Evolutionary conservation across 768 basidiomycete species (phyloP), one percentile per base, ranked within the genome.

Genomic region (Suillus subaureus): DNA sequence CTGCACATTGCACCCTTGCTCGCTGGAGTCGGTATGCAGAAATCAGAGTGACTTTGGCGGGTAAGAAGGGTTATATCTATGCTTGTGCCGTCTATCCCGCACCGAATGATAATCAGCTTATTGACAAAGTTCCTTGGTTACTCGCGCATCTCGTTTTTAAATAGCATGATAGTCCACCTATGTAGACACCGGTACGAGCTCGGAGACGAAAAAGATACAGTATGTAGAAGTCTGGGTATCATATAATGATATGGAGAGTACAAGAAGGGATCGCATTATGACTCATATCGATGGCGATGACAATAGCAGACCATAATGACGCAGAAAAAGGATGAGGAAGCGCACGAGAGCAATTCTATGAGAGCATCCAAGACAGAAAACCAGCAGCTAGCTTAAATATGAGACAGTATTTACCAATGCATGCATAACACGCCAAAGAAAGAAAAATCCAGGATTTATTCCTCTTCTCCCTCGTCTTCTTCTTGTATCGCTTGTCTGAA

Each of bases 381-480:
- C 23, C 37, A 58, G 43, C 35, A 62, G 21, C 40, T 21, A 26
- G 26, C 23, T 37, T 63, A 62, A 67, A 67, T 56, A 31, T 54
- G 67, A 40, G 13, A 61, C 64, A 64, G 16, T 61, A 39, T 8
- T 31, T 61, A 61, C 35, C 31, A 39, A 45, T 28, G n/a, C 8
- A 33, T n/a, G 63, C 21, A 26, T 16, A 33, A 31, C 33, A 43
- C 18, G 18, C 52, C 8, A 61, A 28, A 64, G 61, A 45, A 64
- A 64, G 43, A 39, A 57, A 62, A 54, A 23, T 37, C 33, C 16
- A 26, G 35, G 56, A 64, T 21, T 75, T 61, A 78, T 70, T 92
- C 88, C 70, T 93, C 93, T 75, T 93, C 93, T 26, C 83, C 93
- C 74, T 94, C 93, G 69, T 94, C 93, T 73, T 93, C 93, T 73